Evolutionary conservation across 805 yeast species (phyloP), one percentile per base, ranked within the genome.

Genomic region (Kuraishia borneana): DNA sequence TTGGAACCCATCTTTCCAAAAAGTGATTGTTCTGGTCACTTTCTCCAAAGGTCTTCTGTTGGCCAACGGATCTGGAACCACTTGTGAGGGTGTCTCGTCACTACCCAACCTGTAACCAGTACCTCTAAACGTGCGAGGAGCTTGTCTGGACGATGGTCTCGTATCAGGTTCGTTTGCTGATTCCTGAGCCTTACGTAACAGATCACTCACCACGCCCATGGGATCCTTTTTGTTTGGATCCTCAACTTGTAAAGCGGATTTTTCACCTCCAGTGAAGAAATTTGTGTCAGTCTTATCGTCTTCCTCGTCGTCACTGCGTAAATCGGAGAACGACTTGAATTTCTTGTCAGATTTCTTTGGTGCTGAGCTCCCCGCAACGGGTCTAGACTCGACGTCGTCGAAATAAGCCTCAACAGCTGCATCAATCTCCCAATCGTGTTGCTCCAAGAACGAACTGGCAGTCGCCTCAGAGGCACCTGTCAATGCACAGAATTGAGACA

Each of bases 1-100:
- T 41, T 85, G 84, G 58, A 92, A 92, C 2, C 98, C 98, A 48
- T 92, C 89, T 45, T 76, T 80, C 98, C 98, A 92, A 54, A 92
- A 89, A 0, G 94, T 84, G 41, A 92, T 80, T 29, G 82, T 82
- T 49, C 97, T 70, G 13, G 70, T 67, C 4, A 80, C 95, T 38
- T 73, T 76, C 26, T 59, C 63, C 3, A 53, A 47, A 19, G 51
- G 46, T 18, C 39, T 34, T 8, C 47, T 39, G 6, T 41, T 35
- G 2, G 47, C 45, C 13, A 36, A 39, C 2, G 65, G 54, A 40
- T 65, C 67, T 7, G 48, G 54, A 17, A 48, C 34, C 7, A 36
- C 39, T 26, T 45, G 44, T 1, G 61, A 53, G 10, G 51, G 51
- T 19, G 51, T 61, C 17, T 56, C 61, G 12, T 63, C 63, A 33